Evolutionary conservation across 1,284 basidiomycete genomes (phyloP), one percentile per base, ranked within the genome.

Genomic region (Kwoniella shivajii): DNA sequence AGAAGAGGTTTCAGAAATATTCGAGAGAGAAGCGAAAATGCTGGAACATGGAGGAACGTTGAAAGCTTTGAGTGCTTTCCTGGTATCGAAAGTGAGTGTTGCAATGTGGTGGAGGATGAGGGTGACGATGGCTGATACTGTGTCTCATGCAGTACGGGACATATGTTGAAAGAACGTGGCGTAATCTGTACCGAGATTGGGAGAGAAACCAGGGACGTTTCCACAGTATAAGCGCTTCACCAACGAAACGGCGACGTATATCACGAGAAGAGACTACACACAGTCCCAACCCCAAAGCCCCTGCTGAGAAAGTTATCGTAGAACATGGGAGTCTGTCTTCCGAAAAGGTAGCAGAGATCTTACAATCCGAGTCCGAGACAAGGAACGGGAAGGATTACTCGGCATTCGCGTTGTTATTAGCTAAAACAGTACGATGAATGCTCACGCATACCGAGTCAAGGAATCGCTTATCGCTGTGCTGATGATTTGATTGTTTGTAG

Each of bases 1-100:
- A 7, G 55, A 54, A 13, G 50, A 50, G n/a, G 16, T 63, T 18
- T 48, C 27, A 4, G 61, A 30, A 20, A 55, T 63, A 4, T 56
- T 63, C 33, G 31, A 49, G 29, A 37, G 36, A 31, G 58, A 59
- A 44, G 50, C 9, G 27, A 46, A 43, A 22, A 46, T 54, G 44
- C 20, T 56, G 2, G 34, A 38, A 6, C 33, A 48, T 10, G 59
- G 59, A 10, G 47, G 47, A 4, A 56, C 48, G 6, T 5, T 38
- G 10, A 44, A 29, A 18, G 47, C 47, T 6, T n/a, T 56, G 29
- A 34, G 6, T n/a, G 45, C 37, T 22, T 43, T 37, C 31, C 26
- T 57, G 31, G 44, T 39, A 6, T 29, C 36, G 2, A 52, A 57
- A 30, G 56, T 57, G 29, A 26, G 49, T 37, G n/a, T n/a, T n/a